Percentiles rank a stretch among this genome's conserved stretches.
Conservation (phyloP, 805 yeast genomes). For the Wickerhamomyces rabaulensis region DNA sequence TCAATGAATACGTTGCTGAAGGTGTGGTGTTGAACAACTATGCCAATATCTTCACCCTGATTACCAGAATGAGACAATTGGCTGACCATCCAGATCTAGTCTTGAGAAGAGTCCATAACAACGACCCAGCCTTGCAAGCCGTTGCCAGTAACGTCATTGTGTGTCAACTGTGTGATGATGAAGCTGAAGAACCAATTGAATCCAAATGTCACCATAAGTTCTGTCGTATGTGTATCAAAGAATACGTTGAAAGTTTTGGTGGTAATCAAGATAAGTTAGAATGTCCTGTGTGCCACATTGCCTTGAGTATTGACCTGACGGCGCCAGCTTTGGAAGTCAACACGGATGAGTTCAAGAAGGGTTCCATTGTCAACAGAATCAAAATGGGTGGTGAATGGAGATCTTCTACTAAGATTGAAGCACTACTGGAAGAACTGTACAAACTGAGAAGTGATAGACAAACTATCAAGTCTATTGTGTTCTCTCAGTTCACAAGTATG, state of each 20-base stretch:
- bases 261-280: slow-evolving; percentile 56
- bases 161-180: slow-evolving; percentile 94
- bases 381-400: slow-evolving; percentile 87
- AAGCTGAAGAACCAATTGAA: slow-evolving; percentile 95
- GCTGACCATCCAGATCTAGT: slow-evolving; percentile 99
- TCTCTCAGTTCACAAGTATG: slow-evolving; percentile 97
- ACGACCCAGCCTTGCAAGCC: slow-evolving; percentile 25
- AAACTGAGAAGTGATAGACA: slow-evolving; percentile 77
- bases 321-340: slow-evolving; percentile 78
- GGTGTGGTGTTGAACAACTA: slow-evolving; percentile 96
- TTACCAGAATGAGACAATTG: slow-evolving; percentile 95
- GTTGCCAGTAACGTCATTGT: slow-evolving; percentile 46
- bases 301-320: slow-evolving; percentile 81
- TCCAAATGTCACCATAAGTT: slow-evolving; percentile 92
- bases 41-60: slow-evolving; percentile 93
- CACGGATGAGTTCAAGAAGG: slow-evolving; percentile 49
- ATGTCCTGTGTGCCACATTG: slow-evolving; percentile 96
- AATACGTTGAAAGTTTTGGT: slow-evolving; percentile 77
- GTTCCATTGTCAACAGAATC: slow-evolving; percentile 79
- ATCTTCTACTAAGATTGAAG: slow-evolving; percentile 95
- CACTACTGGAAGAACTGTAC: slow-evolving; percentile 88
- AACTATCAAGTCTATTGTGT: slow-evolving; percentile 93
- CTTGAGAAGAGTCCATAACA: slow-evolving; percentile 55
- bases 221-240: slow-evolving; percentile 88
- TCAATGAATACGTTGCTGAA: slow-evolving; percentile 88